Evolutionary conservation across 352 stramenopile species (phyloP).

Genomic region (Lagenidium sp.): DNA sequence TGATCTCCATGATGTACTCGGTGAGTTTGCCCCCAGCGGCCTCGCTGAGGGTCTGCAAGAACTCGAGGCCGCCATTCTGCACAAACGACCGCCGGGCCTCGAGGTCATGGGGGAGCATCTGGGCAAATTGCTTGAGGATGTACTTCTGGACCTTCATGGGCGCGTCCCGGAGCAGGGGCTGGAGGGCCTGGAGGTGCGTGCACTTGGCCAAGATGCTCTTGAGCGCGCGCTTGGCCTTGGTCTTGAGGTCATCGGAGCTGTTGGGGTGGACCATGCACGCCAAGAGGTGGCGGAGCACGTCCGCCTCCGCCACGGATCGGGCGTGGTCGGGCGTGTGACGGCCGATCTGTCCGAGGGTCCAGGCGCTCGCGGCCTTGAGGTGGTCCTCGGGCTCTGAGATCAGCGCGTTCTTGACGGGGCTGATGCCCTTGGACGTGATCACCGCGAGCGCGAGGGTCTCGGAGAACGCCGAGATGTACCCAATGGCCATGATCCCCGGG

Average conservation of each 20-base stretch:
- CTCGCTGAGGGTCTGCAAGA: slow-evolving; percentile 90
- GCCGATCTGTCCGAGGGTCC: slow-evolving; percentile 93
- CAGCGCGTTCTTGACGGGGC: slow-evolving; percentile 89
- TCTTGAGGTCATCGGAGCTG: slow-evolving; percentile 91
- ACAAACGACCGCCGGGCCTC: slow-evolving; percentile 90
- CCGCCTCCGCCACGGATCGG: slow-evolving; percentile 86
- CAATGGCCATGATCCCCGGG: slow-evolving; percentile 93
- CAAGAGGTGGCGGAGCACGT: slow-evolving; percentile 89
- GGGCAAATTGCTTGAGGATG: slow-evolving; percentile 93
- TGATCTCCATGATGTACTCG: slow-evolving; percentile 94
- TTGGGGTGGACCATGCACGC: slow-evolving; percentile 91
- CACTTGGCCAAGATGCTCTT: slow-evolving; percentile 94
- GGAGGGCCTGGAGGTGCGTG: slow-evolving; percentile 89
- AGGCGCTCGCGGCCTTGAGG: slow-evolving; percentile 93
- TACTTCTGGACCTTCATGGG: slow-evolving; percentile 95
- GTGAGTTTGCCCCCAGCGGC: slow-evolving; percentile 89
- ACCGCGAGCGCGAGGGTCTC: slow-evolving; percentile 91
- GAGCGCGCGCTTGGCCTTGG: slow-evolving; percentile 90
- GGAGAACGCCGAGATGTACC: slow-evolving; percentile 93
- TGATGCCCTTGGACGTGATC: slow-evolving; percentile 92
- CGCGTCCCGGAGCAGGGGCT: slow-evolving; percentile 88
- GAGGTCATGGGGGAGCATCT: slow-evolving; percentile 91
- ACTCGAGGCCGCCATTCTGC: slow-evolving; percentile 90
- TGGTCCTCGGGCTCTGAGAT: slow-evolving; percentile 93
- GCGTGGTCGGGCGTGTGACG: slow-evolving; percentile 92